These are phyloP conservation scores for Coprinopsis sp. DNA, from an alignment of 768 basidiomycete species.

Conservation along the genomic window DNA sequence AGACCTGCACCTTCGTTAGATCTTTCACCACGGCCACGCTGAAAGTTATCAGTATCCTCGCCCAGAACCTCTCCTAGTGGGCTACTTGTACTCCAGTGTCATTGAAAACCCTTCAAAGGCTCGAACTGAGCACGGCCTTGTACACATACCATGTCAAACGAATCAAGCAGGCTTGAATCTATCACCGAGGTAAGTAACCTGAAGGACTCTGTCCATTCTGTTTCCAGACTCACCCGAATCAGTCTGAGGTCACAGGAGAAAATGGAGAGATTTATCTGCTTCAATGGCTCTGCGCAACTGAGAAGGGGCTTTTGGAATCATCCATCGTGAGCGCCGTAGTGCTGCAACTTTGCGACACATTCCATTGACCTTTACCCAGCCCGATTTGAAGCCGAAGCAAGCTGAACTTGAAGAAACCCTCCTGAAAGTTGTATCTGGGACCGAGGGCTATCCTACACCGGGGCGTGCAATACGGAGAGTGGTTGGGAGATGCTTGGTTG, in stretches of 20 bases:
- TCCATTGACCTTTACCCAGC: slow-evolving; percentile 50
- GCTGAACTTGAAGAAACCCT: slow-evolving; percentile 55
- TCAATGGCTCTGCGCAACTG: slow-evolving; percentile 71
- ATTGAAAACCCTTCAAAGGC: no score
- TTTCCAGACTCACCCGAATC: neutral
- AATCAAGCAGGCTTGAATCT: slow-evolving; percentile 16
- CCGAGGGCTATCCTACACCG: slow-evolving; percentile 69
- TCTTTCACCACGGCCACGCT: no score
- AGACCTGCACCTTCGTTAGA: no score
- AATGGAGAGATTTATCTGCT: slow-evolving; percentile 81
- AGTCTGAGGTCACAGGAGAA: slow-evolving; percentile 69
- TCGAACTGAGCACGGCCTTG: no score
- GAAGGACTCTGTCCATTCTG: neutral
- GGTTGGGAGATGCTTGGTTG: slow-evolving; percentile 70
- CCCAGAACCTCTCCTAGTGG: no score
- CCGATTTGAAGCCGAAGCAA: slow-evolving; percentile 62
- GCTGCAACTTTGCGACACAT: neutral
- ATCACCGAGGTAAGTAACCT: slow-evolving; percentile 18
- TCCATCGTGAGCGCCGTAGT: slow-evolving; percentile 28
- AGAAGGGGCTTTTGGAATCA: slow-evolving; percentile 49
- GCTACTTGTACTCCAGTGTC: no score
- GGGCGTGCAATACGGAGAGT: slow-evolving; percentile 83
- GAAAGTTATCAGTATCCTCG: no score
- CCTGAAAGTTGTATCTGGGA: slow-evolving; percentile 62
- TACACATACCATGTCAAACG: slow-evolving; percentile 17